Evolutionary conservation across 2,329 filamentous ascomycete genomes (phyloP).

Genomic region (Lasiodiplodia citricola): DNA sequence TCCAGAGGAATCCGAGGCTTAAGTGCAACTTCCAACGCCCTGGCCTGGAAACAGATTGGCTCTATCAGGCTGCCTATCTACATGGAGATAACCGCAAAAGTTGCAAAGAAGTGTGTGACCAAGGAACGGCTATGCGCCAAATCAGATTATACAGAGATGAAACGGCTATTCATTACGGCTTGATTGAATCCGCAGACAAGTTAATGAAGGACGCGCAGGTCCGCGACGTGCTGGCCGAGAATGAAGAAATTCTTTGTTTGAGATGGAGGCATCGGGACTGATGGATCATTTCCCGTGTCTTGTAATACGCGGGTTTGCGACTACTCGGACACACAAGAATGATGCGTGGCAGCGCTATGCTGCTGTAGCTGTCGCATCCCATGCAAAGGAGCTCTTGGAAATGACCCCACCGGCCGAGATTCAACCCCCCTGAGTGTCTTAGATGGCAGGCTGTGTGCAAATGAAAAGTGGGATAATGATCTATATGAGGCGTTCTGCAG

Average conservation of each 20-base stretch:
- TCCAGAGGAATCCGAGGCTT: too few relatives aligned
- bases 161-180: slow-evolving; percentile 31
- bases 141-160: not conserved
- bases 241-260: slow-evolving; percentile 10
- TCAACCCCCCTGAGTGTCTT: too few relatives aligned
- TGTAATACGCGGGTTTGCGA: slow-evolving; percentile 26
- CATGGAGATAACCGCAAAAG: too few relatives aligned
- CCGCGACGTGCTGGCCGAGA: slow-evolving; percentile 7
- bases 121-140: too few relatives aligned
- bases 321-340: slow-evolving; percentile 36
- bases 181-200: slow-evolving; percentile 34
- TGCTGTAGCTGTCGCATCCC: slow-evolving; percentile 35
- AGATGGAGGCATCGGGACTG: slow-evolving; percentile 28
- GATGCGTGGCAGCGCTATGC: slow-evolving; percentile 39
- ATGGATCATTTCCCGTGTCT: slow-evolving; percentile 27
- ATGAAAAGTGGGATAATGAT: too few relatives aligned
- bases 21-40: too few relatives aligned
- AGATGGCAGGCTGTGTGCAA: too few relatives aligned
- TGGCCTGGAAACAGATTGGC: too few relatives aligned
- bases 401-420: too few relatives aligned
- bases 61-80: too few relatives aligned
- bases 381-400: slow-evolving; percentile 30
- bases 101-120: too few relatives aligned
- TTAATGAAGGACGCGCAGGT: slow-evolving; percentile 31
- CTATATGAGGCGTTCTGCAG: too few relatives aligned